A percentile compares a stretch with the other conserved stretches of the same genome.
These are phyloP conservation scores for Ilex aquifolium DNA, from an alignment of 257 asterid genomes.

Conservation along the genomic window DNA sequence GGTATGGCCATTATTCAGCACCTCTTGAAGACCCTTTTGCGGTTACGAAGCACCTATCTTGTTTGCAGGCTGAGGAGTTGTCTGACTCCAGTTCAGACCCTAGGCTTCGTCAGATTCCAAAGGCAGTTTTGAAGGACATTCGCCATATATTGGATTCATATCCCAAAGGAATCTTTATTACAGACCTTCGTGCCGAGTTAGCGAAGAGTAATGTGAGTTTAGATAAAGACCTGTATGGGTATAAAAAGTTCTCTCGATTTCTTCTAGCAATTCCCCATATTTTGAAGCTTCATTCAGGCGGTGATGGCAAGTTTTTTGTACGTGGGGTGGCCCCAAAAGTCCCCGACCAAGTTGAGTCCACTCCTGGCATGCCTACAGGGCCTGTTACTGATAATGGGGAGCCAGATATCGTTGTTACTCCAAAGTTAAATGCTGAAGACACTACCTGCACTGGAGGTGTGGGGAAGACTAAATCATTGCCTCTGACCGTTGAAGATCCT, in stretches of 20 bases:
- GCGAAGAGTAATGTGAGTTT: slow-evolving; percentile 30
- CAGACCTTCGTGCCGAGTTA: slow-evolving; percentile 56
- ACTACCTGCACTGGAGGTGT: slow-evolving; percentile 19
- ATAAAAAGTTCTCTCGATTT: slow-evolving; percentile 67
- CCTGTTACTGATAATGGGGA: slow-evolving; percentile 22
- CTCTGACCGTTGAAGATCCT: slow-evolving; percentile 16
- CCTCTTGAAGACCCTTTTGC: slow-evolving; percentile 77
- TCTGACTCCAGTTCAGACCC: slow-evolving; percentile 36
- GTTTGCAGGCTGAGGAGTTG: slow-evolving; percentile 24
- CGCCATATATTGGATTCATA: slow-evolving; percentile 34
- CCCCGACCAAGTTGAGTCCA: slow-evolving; percentile 28
- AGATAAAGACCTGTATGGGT: slow-evolving; percentile 68
- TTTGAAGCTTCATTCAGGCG: slow-evolving; percentile 38
- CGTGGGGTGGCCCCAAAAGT: slow-evolving; percentile 25
- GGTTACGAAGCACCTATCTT: slow-evolving; percentile 33
- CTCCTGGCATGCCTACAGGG: slow-evolving; percentile 17
- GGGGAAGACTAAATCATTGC: slow-evolving; percentile 20
- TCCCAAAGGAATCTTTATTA: slow-evolving; percentile 59
- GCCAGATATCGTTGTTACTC: slow-evolving; percentile 13
- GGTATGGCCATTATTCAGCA: slow-evolving; percentile 76
- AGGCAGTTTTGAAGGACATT: slow-evolving; percentile 42
- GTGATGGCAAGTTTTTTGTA: slow-evolving; percentile 37
- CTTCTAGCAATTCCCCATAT: slow-evolving; percentile 68
- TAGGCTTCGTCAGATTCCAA: slow-evolving; percentile 56
- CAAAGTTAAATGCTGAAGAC: slow-evolving; percentile 21